phyloP scores from a whole-genome alignment of 1,284 basidiomycete genomes.

The Sporisorium scitamineum region DNA sequence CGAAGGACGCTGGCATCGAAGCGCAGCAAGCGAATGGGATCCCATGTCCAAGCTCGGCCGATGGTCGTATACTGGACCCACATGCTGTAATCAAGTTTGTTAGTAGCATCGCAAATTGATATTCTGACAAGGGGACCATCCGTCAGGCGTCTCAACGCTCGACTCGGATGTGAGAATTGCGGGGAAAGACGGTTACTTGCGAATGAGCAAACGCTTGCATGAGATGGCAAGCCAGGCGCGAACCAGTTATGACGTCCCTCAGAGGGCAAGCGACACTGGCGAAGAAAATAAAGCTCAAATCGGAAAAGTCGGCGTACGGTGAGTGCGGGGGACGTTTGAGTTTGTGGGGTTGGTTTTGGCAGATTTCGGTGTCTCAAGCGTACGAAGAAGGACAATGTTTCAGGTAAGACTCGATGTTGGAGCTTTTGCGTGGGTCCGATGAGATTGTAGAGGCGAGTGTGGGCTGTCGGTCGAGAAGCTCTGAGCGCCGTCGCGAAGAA shows the following conservation, averaged over 20 bases:
- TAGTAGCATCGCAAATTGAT: neutral
- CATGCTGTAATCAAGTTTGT: neutral
- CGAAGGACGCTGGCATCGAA: neutral
- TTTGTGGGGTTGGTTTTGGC: neutral
- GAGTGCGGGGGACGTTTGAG: neutral
- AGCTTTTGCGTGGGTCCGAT: neutral
- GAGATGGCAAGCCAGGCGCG: neutral
- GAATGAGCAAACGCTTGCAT: neutral
- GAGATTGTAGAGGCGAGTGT: neutral
- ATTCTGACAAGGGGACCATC: neutral
- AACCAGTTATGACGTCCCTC: neutral
- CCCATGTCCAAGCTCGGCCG: neutral
- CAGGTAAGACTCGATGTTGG: slow-evolving; percentile 4
- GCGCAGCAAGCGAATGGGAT: neutral
- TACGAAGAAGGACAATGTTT: neutral
- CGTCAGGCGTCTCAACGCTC: neutral
- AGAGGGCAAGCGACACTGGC: neutral
- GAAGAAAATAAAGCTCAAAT: neutral
- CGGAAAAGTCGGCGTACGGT: neutral
- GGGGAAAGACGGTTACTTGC: neutral
- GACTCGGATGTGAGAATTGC: neutral
- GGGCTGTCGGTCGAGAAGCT: neutral
- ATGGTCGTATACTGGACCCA: too few species aligned
- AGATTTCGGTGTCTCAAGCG: neutral
- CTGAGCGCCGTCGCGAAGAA: neutral